These are phyloP conservation scores for Kodamaea jinghongensis DNA, from an alignment of 805 yeast species.

Conservation along the genomic window DNA sequence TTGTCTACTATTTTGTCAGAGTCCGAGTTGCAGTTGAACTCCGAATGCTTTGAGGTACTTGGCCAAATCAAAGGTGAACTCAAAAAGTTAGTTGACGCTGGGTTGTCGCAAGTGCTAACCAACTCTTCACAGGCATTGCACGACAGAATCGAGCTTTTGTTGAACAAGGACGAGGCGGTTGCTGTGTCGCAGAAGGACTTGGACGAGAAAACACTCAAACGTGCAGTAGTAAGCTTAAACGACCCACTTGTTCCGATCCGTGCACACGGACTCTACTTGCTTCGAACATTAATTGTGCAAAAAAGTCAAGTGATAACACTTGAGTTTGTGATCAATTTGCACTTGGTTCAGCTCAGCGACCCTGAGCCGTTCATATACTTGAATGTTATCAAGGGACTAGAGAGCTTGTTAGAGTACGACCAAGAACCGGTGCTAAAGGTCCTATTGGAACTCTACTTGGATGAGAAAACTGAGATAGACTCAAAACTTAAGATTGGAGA, in stretches of 20 bases:
- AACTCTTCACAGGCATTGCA: slow-evolving; percentile 25
- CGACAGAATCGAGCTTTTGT: slow-evolving; percentile 26
- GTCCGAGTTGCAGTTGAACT: slow-evolving; percentile 24
- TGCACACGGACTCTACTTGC: slow-evolving; percentile 75
- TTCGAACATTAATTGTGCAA: slow-evolving; percentile 53
- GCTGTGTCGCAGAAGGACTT: slow-evolving; percentile 19
- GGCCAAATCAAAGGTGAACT: slow-evolving; percentile 24
- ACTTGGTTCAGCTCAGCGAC: slow-evolving; percentile 64
- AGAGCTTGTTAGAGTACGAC: slow-evolving; percentile 50
- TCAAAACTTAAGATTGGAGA: slow-evolving; percentile 81
- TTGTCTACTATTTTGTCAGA: slow-evolving; percentile 37
- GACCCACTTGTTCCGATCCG: slow-evolving; percentile 82
- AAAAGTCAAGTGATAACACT: slow-evolving; percentile 50
- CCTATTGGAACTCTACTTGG: slow-evolving; percentile 38
- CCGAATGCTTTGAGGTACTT: slow-evolving; percentile 27
- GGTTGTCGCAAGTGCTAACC: slow-evolving; percentile 5
- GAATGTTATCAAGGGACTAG: slow-evolving; percentile 78
- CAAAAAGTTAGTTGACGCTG: slow-evolving; percentile 1
- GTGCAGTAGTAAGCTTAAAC: slow-evolving; percentile 64
- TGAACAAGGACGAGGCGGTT: slow-evolving; percentile 26
- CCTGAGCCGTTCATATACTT: slow-evolving; percentile 85
- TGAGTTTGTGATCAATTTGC: slow-evolving; percentile 58
- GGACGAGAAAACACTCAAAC: slow-evolving; percentile 44
- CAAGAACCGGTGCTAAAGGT: slow-evolving; percentile 34
- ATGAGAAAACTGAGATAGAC: slow-evolving; percentile 45